Evolutionary conservation across 768 basidiomycete genomes (phyloP).

Genomic region (Trametes cubensis): DNA sequence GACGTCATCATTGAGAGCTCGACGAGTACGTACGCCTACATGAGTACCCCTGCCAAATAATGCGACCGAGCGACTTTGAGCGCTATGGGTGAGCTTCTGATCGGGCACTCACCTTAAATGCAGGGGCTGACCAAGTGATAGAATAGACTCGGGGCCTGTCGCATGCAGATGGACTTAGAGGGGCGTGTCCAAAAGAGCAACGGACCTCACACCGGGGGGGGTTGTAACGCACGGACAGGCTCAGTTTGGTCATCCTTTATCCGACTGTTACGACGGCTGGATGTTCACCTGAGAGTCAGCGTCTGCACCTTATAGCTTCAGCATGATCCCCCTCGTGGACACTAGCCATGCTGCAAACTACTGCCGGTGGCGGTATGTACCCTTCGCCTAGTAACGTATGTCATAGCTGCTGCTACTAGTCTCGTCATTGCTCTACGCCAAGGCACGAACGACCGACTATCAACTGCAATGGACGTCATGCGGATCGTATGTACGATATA

Average conservation of each 20-base stretch:
- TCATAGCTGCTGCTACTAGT: too few relatives aligned
- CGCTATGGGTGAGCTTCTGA: neutral
- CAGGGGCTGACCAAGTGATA: neutral
- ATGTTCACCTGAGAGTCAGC: neutral
- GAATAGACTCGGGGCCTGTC: neutral
- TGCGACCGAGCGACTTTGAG: too few relatives aligned
- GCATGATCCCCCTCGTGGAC: neutral
- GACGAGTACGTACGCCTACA: too few relatives aligned
- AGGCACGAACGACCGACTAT: too few relatives aligned
- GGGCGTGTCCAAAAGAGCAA: neutral
- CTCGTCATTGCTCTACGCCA: too few relatives aligned
- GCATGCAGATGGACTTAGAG: neutral
- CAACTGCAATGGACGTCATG: too few relatives aligned
- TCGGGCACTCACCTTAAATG: neutral
- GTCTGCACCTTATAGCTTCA: neutral
- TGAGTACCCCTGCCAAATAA: neutral
- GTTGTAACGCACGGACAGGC: neutral
- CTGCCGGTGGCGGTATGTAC: neutral
- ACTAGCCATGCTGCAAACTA: neutral
- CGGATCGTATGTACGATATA: too few relatives aligned
- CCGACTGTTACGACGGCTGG: neutral
- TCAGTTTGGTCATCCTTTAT: neutral
- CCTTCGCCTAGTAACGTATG: neutral
- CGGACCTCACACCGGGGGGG: neutral
- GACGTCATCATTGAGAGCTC: too few relatives aligned